phyloP scores from a whole-genome alignment of 345 rosid species.

The Gossypium arboreum region DNA sequence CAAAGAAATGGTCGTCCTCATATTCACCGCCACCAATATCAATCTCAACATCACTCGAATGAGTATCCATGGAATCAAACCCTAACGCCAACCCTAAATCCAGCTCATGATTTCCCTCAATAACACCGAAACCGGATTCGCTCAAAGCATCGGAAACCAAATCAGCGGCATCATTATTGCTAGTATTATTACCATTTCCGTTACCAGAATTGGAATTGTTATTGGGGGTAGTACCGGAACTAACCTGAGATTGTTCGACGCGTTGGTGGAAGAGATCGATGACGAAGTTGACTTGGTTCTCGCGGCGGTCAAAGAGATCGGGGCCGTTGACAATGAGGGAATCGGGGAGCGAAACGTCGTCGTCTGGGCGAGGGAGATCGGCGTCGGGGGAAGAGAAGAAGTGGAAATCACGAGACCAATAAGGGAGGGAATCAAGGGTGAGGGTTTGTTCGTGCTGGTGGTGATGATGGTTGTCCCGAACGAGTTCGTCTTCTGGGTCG shows the following conservation, averaged over 20 bases:
- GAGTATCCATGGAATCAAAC: constrained; percentile 33
- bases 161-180: constrained; percentile 19
- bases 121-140: constrained; percentile 39
- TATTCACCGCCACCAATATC: constrained; percentile 25
- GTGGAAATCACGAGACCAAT: constrained; percentile 30
- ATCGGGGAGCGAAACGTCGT: constrained; percentile 28
- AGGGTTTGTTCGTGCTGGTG: not conserved
- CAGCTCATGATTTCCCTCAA: constrained; percentile 31
- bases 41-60: constrained; percentile 29
- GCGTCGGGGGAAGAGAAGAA: constrained; percentile 27
- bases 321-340: constrained; percentile 31
- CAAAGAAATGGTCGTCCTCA: constrained; percentile 42
- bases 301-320: constrained; percentile 48
- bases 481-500: constrained; percentile 2
- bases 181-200: not conserved
- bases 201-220: not conserved
- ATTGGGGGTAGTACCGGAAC: not conserved
- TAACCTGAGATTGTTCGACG: constrained; percentile 73
- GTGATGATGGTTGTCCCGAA: not conserved
- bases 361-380: constrained; percentile 20
- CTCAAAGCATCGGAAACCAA: constrained; percentile 33
- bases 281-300: constrained; percentile 67
- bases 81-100: constrained; percentile 40
- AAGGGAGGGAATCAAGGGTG: constrained; percentile 34
- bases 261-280: constrained; percentile 92